These are phyloP conservation scores for Suhomyces yuchorum DNA, from an alignment of 1,139 yeast species.

Conservation along the genomic window DNA sequence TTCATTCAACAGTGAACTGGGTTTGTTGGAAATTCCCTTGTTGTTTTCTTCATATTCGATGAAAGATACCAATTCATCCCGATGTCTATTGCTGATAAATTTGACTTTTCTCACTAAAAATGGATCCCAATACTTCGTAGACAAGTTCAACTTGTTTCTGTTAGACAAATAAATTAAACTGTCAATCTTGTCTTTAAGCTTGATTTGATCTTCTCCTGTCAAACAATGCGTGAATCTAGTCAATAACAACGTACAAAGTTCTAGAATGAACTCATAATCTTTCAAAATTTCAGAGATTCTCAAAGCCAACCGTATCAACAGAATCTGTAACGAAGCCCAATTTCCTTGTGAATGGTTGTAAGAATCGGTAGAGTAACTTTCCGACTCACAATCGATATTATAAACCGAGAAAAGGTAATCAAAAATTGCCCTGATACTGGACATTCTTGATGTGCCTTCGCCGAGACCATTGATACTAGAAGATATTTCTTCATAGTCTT, in stretches of 20 bases:
- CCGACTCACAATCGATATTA: slow-evolving; percentile 39
- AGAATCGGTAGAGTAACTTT: slow-evolving; percentile 27
- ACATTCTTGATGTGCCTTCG: slow-evolving; percentile 8
- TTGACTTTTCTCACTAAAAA: slow-evolving; percentile 57
- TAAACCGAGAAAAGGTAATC: slow-evolving; percentile 45
- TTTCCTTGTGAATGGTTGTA: slow-evolving; percentile 25
- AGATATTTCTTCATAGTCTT: slow-evolving; percentile 7
- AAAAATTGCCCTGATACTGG: slow-evolving; percentile 33
- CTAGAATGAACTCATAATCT: slow-evolving; percentile 49
- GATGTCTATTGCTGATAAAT: slow-evolving; percentile 27
- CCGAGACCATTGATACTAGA: slow-evolving; percentile 7
- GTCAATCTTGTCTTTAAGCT: slow-evolving; percentile 31
- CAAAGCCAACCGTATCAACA: slow-evolving; percentile 57
- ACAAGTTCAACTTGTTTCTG: slow-evolving; percentile 21
- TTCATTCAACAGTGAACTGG: slow-evolving; percentile 5
- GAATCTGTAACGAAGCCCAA: slow-evolving; percentile 64
- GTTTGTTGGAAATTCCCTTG: slow-evolving; percentile 15
- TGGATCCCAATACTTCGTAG: slow-evolving; percentile 68
- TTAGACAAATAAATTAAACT: slow-evolving; percentile 22
- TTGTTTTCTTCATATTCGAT: slow-evolving; percentile 27
- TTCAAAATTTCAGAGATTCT: slow-evolving; percentile 52
- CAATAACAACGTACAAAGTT: slow-evolving; percentile 54
- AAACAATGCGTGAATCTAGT: slow-evolving; percentile 56
- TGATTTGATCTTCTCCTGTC: slow-evolving; percentile 40
- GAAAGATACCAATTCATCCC: slow-evolving; percentile 38